phyloP scores from a whole-genome alignment of 1,284 basidiomycete genomes.

The Marasmius sp. region DNA sequence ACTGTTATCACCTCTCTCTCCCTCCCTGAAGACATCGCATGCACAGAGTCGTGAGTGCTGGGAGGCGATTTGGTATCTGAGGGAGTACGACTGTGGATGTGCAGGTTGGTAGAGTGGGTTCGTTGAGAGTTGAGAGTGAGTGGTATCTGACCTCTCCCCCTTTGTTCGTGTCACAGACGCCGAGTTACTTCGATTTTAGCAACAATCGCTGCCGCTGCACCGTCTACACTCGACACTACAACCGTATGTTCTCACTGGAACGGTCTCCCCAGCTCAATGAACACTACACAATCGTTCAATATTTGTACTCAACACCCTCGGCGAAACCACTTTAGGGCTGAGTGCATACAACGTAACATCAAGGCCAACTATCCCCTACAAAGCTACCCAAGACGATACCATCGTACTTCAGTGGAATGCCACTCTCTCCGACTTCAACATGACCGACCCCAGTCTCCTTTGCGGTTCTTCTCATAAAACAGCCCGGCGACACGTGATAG shows the following conservation, averaged over 20 bases:
- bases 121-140: conserved; percentile 89
- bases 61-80: conserved; percentile 98
- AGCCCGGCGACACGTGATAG: too few relatives aligned
- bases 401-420: too few relatives aligned
- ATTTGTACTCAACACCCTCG: conserved; percentile 89
- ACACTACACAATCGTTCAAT: conserved; percentile 97
- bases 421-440: too few relatives aligned
- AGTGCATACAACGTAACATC: too few relatives aligned
- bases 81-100: conserved; percentile 95
- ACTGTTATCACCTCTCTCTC: conserved; percentile 90
- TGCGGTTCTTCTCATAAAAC: too few relatives aligned
- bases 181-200: conserved; percentile 43
- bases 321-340: conserved; percentile 96
- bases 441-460: too few relatives aligned
- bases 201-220: conserved; percentile 92
- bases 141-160: background rate
- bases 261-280: conserved; percentile 96
- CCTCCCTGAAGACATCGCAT: conserved; percentile 93
- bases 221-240: too few relatives aligned
- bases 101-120: conserved; percentile 98
- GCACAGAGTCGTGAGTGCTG: conserved; percentile 96
- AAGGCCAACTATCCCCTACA: too few relatives aligned
- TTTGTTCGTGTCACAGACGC: conserved; percentile 1
- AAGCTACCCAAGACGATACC: too few relatives aligned
- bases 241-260: conserved; percentile 89